Evolutionary conservation across 2,329 filamentous ascomycete species (phyloP), one percentile per base, ranked within the genome.

Genomic region (Fusarium drepaniforme): DNA sequence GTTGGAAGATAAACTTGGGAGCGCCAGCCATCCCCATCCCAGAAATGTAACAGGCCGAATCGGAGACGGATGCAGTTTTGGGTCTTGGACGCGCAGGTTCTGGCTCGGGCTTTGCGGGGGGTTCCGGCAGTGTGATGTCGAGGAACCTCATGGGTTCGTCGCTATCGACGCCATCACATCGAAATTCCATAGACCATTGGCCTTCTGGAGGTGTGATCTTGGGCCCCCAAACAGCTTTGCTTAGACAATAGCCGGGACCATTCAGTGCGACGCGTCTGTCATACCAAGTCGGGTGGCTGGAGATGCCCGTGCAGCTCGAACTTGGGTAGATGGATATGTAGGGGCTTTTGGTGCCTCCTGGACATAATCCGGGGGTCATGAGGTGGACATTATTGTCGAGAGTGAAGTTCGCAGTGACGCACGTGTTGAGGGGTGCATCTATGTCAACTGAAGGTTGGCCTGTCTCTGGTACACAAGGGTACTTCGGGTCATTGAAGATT

Each of bases 351-450:
- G 2, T 42, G n/a, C 60, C 56, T 9, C 70, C 70, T 7, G 33
- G 33, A 18, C 70, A 71, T 3, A 67, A 28, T 6, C 70, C 67
- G 1, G 64, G 56, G 35, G 65, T 37, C 40, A 13, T 37, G n/a
- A 73, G 40, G 5, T 57, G 37, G 12, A 67, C 68, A n/a, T 66
- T 66, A 11, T 57, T 60, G 37, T 69, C 28, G 8, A 73, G 63
- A 4, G 66, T 72, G 18, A 73, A 73, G 63, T 73, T 68, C 5
- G 66, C 68, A 44, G 71, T 56, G 18, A 62, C 68, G 37, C 71
- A 71, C 1, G 46, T 53, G 49, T 69, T 53, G 33, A 71, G 53
- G 13, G 68, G 66, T 11, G 71, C 28, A 16, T 67, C 59, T 4
- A 71, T 8, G 23, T 68, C 16, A 11, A 33, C 53, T 13, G 56